A percentile compares a stretch with the other conserved stretches of the same genome.
Conservation (phyloP, 371 early-diverging fungal genomes). For the Mucor irregularis region DNA sequence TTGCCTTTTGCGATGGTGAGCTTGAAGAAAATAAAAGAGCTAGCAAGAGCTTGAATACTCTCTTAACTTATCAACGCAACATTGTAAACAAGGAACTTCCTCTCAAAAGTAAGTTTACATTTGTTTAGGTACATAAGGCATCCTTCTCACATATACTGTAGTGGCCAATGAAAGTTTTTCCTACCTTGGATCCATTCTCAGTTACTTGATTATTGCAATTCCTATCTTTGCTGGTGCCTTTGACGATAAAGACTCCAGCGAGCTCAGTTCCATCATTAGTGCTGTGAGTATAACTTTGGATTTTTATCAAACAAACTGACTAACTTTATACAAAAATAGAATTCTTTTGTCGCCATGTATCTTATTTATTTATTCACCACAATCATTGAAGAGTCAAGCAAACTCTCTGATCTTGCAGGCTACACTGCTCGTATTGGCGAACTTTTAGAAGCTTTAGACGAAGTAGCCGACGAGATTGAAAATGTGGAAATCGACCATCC, state of each 20-base stretch:
- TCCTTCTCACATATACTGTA: conserved; percentile 1
- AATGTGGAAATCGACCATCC: conserved; percentile 46
- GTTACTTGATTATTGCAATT: conserved; percentile 81
- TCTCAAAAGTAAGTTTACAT: conserved; percentile 55
- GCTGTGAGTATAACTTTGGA: conserved; percentile 34
- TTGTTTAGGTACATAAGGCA: neutral
- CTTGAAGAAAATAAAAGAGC: conserved; percentile 57
- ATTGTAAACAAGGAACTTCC: conserved; percentile 66
- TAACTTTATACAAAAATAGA: conserved; percentile 24
- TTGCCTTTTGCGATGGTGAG: conserved; percentile 82
- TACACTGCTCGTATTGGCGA: conserved; percentile 87
- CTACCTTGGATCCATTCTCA: conserved; percentile 83
- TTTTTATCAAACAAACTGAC: neutral
- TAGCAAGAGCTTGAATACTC: conserved; percentile 47
- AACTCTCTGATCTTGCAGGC: conserved; percentile 79
- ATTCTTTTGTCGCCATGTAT: conserved; percentile 79
- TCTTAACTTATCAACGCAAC: conserved; percentile 57
- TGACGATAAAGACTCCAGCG: conserved; percentile 63
- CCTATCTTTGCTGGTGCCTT: conserved; percentile 81
- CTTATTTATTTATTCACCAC: conserved; percentile 72
- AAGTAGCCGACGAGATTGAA: conserved; percentile 44
- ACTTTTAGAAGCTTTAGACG: conserved; percentile 71
- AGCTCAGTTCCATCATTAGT: conserved; percentile 77
- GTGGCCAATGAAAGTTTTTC: conserved; percentile 67
- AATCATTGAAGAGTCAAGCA: conserved; percentile 69